Base-by-base conservation (phyloP, 2,329 filamentous ascomycete genomes). In the Fusarium miscanthi region DNA sequence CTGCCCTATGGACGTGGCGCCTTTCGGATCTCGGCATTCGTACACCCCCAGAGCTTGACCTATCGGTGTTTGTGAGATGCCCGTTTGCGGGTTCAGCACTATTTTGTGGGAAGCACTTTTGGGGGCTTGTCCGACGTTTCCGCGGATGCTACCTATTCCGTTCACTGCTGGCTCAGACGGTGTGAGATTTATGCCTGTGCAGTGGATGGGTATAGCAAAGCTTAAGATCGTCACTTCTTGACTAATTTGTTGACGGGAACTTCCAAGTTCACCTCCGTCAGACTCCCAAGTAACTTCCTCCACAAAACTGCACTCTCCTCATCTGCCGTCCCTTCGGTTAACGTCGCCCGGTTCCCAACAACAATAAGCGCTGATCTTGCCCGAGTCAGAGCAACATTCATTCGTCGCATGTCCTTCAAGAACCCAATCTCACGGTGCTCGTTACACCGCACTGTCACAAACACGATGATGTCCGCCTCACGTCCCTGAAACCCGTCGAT, bases 401-500 rank as follows among this genome's bases (percentile, higher is more conserved):
- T 73, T 35, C 82, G 70, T 17, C 82, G 77, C 74, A 81, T 71
- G 64, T 85, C 82, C 41, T 79, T 81, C 61, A 85, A 63, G 58
- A 85, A 83, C 1, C 84, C 83, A 64, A 84, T 80, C 13, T 84
- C 77, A 8, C 66, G 45, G 52, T 76, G 74, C 17, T 78, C 76
- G 69, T 85, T 85, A 66, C 81, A 84, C 13, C 84, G 76, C 10
- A 84, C 82, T 3, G 82, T 83, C 10, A 83, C 80, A 64, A 82
- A 84, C 10, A 86, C 77, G 5, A 85, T 74, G 37, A 85, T 76
- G 51, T 85, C 84, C 3, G 83, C 82, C 74, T 84, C 83, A 3
- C 80, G 78, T 3, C 82, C 83, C 59, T 86, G 83, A 65, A 83
- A 85, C 6, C 80, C 80, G 66, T 85, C 84, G 48, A 85, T 82